A percentile compares a stretch with the other conserved stretches of the same genome.
Evolutionary conservation across 2,329 filamentous ascomycete species (phyloP).

Genomic region (Aspergillus tubingensis): DNA sequence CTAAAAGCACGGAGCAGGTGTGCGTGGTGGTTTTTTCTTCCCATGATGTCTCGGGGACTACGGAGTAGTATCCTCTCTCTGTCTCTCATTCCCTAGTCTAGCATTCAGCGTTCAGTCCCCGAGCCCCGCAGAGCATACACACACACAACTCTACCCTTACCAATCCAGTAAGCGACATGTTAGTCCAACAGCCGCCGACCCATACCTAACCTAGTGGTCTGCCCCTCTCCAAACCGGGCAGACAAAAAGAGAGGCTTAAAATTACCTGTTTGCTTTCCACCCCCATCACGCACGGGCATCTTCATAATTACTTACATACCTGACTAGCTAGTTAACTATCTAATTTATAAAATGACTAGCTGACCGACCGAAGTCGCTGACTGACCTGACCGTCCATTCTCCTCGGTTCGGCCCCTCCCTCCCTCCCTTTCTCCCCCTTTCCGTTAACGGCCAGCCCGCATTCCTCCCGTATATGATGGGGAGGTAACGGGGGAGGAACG

Average conservation of each 20-base stretch:
- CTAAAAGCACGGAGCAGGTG: neutral
- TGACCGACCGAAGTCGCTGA: too few relatives aligned
- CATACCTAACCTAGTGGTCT: too few relatives aligned
- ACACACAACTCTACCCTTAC: neutral
- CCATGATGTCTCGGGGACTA: neutral
- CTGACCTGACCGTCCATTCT: neutral
- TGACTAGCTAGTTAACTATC: too few relatives aligned
- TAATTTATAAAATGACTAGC: too few relatives aligned
- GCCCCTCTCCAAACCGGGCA: too few relatives aligned
- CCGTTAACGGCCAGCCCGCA: neutral
- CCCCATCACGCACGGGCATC: neutral
- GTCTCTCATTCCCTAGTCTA: too few relatives aligned
- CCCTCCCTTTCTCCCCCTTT: neutral
- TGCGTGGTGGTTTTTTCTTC: neutral
- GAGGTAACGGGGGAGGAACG: too few relatives aligned
- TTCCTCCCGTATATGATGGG: neutral
- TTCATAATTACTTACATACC: neutral
- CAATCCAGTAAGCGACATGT: neutral
- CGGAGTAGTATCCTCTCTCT: neutral
- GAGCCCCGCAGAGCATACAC: neutral
- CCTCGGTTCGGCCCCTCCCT: neutral
- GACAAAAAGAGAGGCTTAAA: too few relatives aligned
- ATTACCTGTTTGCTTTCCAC: neutral
- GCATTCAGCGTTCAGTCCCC: neutral
- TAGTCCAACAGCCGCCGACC: neutral